Evolutionary conservation across 83 land plant species (phyloP), one percentile per base, ranked within the genome.

Genomic region (Thuja plicata): DNA sequence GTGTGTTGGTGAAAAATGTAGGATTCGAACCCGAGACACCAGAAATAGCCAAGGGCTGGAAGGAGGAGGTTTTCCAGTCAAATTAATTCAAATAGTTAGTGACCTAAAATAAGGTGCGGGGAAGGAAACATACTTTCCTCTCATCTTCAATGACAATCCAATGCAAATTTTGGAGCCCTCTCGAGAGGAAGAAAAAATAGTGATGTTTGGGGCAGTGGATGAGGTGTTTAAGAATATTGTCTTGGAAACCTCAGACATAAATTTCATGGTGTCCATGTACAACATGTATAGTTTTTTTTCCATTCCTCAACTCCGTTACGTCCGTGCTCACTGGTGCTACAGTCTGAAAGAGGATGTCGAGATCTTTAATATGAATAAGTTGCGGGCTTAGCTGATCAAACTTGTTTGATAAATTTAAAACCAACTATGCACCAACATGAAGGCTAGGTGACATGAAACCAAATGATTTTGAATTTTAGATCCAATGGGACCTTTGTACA

Each of bases 61-160:
- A n/a, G n/a, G n/a, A n/a, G n/a, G n/a, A n/a, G n/a, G n/a, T n/a
- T n/a, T n/a, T n/a, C n/a, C n/a, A n/a, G n/a, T n/a, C n/a, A n/a
- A n/a, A n/a, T n/a, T n/a, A n/a, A n/a, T n/a, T n/a, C n/a, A n/a
- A n/a, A n/a, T n/a, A n/a, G n/a, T n/a, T n/a, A n/a, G n/a, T n/a
- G n/a, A 30, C 27, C 35, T 45, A 30, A 54, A 57, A 41, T 93
- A 94, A 10, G 94, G 96, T n/a, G 41, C 93, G 43, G 96, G 95
- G 27, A 93, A 93, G 37, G 95, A 94, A 88, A 92, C 94, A 6
- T 93, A 93, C 86, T 88, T 70, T 1, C 94, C 96, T 30, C 87
- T 90, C 90, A 86, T 93, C 8, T 92, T 92, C 82, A 10, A 35
- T 35, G 57, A 55, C 0, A 89, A 88, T 78, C 66, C 87, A 48